Conservation (phyloP, 805 yeast species). For the Dipodascus albidus region DNA sequence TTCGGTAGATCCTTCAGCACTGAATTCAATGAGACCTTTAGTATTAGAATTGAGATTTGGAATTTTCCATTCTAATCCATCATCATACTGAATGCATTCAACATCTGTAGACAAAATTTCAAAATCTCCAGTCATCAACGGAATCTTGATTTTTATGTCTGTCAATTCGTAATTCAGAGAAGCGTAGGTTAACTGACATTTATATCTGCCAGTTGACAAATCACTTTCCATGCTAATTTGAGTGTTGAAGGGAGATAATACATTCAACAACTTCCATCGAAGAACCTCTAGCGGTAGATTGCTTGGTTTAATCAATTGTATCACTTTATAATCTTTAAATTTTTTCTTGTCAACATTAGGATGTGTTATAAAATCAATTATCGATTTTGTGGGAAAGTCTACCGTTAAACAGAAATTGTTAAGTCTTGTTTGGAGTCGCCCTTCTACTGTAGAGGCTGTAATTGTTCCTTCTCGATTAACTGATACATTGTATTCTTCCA, state of each 20-base stretch:
- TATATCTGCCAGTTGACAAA: constrained; percentile 67
- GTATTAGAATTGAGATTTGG: constrained; percentile 40
- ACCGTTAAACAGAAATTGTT: constrained; percentile 56
- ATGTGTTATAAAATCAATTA: constrained; percentile 74
- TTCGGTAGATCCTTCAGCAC: constrained; percentile 64
- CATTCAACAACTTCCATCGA: constrained; percentile 75
- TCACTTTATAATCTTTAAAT: constrained; percentile 46
- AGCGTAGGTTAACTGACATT: constrained; percentile 51
- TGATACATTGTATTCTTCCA: constrained; percentile 68
- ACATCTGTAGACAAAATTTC: constrained; percentile 28
- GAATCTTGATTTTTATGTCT: constrained; percentile 48
- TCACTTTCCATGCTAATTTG: constrained; percentile 57
- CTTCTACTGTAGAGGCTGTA: constrained; percentile 61
- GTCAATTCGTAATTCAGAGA: constrained; percentile 82
- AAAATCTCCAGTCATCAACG: constrained; percentile 48
- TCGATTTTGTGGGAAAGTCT: constrained; percentile 30
- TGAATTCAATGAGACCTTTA: constrained; percentile 66
- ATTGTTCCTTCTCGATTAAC: constrained; percentile 70
- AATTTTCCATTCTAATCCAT: constrained; percentile 59
- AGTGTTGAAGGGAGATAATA: constrained; percentile 24
- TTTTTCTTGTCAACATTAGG: constrained; percentile 82
- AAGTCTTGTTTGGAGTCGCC: constrained; percentile 80
- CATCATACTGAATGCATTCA: constrained; percentile 45
- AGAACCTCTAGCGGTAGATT: constrained; percentile 85
- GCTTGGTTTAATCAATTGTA: constrained; percentile 72